Evolutionary conservation across 768 basidiomycete species (phyloP), one percentile per base, ranked within the genome.

Genomic region (Tylopilus sp.): DNA sequence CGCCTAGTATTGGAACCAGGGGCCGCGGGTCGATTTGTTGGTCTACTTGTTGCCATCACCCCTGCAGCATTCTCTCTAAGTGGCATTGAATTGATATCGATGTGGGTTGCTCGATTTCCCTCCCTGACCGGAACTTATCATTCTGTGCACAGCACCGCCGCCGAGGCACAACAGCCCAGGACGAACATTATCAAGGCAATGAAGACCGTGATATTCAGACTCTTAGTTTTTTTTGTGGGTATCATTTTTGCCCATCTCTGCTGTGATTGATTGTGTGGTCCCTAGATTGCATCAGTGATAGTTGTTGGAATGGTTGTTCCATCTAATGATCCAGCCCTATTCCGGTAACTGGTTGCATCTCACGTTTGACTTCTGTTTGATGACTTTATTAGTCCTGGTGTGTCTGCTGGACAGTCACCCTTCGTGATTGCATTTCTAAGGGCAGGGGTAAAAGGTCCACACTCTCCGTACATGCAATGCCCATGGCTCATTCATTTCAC

Each of bases 341-440:
- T 85, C 38, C 63, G 69, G 49, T 54, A 72, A 69, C 55, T 40
- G 59, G 47, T 15, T 40, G 2, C 21, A 25, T 38, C 12, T 7
- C 17, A 30, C 2, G 3, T 22, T 26, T 36, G 15, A 18, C 20
- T 30, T 22, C 23, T 3, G 15, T 42, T n/a, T 53, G 8, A 56
- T 26, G n/a, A 18, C 4, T 3, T 35, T 44, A 22, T 13, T 39
- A 60, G 58, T 31, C 21, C 58, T 0, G 59, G 55, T 15, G 30
- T 1, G 6, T 53, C 56, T 21, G 90, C 90, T n/a, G 81, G 85
- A 1, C 66, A 84, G 46, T 91, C 88, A 2, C 91, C 91, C 3
- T 95, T 89, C 69, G 91, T 93, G 50, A 85, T 93, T 55, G 91
- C 89, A 20, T 83, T 93, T 57, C 77, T 70, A 43, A 75, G 78